Evolutionary conservation across 805 yeast genomes (phyloP).

Genomic region (Torulaspora franciscae): DNA sequence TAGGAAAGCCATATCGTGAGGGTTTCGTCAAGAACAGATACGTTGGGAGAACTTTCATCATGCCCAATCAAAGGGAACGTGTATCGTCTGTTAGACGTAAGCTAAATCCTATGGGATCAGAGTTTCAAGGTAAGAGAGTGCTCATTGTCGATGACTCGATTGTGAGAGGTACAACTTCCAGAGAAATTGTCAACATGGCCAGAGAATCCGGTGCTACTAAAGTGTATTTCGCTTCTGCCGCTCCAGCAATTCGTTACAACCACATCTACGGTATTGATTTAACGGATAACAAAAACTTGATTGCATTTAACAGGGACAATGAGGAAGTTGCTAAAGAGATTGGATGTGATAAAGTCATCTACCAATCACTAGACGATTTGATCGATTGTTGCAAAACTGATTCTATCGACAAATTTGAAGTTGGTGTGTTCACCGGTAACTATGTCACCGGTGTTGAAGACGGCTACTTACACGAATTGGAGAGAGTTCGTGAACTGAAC

Average conservation of each 20-base stretch:
- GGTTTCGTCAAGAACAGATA: conserved; percentile 96
- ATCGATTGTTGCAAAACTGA: conserved; percentile 66
- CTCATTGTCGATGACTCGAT: conserved; percentile 93
- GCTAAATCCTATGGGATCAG: conserved; percentile 92
- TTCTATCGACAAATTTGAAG: conserved; percentile 60
- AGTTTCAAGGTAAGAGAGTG: conserved; percentile 79
- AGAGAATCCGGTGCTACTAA: conserved; percentile 93
- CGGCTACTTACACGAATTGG: conserved; percentile 74
- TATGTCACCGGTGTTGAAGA: conserved; percentile 94
- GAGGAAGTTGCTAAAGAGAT: conserved; percentile 69
- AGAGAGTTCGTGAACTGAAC: conserved; percentile 72
- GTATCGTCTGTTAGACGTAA: conserved; percentile 90
- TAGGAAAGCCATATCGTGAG: conserved; percentile 84
- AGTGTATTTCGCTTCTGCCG: conserved; percentile 95
- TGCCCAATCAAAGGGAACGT: conserved; percentile 96
- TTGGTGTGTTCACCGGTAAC: conserved; percentile 93
- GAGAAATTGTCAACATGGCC: conserved; percentile 97
- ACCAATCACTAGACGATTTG: conserved; percentile 80
- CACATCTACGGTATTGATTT: conserved; percentile 97
- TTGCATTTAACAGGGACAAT: conserved; percentile 75
- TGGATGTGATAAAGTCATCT: conserved; percentile 89
- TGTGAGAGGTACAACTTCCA: conserved; percentile 96
- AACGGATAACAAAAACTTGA: conserved; percentile 90
- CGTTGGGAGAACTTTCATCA: conserved; percentile 95
- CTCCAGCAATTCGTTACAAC: conserved; percentile 95